Percentiles rank a stretch among this genome's conserved stretches.
Conservation (phyloP, 1,284 basidiomycete species). For the Coniophora puteana region DNA sequence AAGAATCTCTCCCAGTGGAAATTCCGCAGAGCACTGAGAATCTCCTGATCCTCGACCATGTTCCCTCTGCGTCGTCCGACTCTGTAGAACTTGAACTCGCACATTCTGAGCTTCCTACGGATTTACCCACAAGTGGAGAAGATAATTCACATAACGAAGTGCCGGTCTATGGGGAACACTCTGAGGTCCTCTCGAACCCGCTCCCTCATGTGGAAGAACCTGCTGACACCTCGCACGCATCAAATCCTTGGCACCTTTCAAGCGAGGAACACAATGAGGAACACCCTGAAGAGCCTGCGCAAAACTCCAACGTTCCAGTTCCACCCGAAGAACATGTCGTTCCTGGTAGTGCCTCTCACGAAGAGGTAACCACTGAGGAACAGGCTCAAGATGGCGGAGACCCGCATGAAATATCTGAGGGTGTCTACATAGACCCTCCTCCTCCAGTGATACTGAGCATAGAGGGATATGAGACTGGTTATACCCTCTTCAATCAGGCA, state of each 20-base stretch:
- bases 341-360: slow-evolving; percentile 6
- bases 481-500: slow-evolving; percentile 61
- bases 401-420: slow-evolving; percentile 67
- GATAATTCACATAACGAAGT: too few relatives aligned
- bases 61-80: too few relatives aligned
- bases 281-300: slow-evolving; percentile 13
- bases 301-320: slow-evolving; percentile 13
- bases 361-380: slow-evolving; percentile 4
- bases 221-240: not conserved
- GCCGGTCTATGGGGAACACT: too few relatives aligned
- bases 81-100: too few relatives aligned
- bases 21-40: too few relatives aligned
- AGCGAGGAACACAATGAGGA: slow-evolving; percentile 11
- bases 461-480: too few relatives aligned
- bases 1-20: too few relatives aligned
- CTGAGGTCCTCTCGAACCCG: slow-evolving; percentile 2
- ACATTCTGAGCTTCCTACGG: too few relatives aligned
- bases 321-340: slow-evolving; percentile 7
- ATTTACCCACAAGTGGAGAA: too few relatives aligned
- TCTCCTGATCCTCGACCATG: too few relatives aligned
- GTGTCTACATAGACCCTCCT: slow-evolving; percentile 71
- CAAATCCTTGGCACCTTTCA: slow-evolving; percentile 4
- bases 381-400: slow-evolving; percentile 27
- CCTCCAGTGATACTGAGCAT: slow-evolving; percentile 62
- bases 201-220: slow-evolving; percentile 4